These are phyloP conservation scores for Fusarium austroafricanum DNA, from an alignment of 2,329 filamentous ascomycete species.

Conservation along the genomic window DNA sequence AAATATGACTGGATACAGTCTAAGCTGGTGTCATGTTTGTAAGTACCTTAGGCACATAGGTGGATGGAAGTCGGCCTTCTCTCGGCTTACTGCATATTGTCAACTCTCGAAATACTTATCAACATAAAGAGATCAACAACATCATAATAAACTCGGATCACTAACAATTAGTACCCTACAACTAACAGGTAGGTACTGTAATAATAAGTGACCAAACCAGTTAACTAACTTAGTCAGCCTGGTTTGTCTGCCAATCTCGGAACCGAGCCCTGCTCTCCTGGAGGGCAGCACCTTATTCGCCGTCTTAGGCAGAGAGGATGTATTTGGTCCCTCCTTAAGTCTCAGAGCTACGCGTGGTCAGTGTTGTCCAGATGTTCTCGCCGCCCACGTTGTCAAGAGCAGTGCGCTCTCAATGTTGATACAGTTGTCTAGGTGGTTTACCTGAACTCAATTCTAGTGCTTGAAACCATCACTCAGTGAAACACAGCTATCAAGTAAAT, in stretches of 20 bases:
- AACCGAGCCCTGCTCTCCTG: not conserved
- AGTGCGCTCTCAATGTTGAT: not conserved
- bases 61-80: conserved; percentile 8
- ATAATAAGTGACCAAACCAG: conserved; percentile 3
- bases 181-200: not conserved
- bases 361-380: too few species aligned
- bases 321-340: not conserved
- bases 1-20: not conserved
- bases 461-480: conserved; percentile 4
- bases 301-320: conserved; percentile 6
- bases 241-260: conserved; percentile 6
- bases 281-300: conserved; percentile 3
- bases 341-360: not conserved
- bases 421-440: not conserved
- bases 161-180: not conserved
- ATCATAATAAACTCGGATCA: conserved; percentile 1
- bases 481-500: conserved; percentile 3
- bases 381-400: too few species aligned
- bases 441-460: not conserved
- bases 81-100: not conserved
- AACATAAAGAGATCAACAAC: not conserved
- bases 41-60: too few species aligned
- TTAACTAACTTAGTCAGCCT: conserved; percentile 17
- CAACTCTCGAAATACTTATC: not conserved
- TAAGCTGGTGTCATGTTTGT: not conserved